Evolutionary conservation across 2,329 filamentous ascomycete genomes (phyloP).

Genomic region (Venturia effusa): DNA sequence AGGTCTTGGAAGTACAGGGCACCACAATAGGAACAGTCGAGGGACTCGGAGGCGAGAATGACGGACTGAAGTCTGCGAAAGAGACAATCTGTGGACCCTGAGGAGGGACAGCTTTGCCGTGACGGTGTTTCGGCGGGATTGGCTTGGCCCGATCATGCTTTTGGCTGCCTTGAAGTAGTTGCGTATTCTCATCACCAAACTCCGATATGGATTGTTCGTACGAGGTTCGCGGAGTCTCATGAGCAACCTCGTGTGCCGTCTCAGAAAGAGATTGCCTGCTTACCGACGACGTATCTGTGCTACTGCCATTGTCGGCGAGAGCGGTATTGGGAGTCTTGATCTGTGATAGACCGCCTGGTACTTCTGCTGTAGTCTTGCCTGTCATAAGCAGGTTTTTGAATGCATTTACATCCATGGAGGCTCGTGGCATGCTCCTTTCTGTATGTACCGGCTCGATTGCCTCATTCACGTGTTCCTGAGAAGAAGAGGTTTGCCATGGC

Average conservation of each 20-base stretch:
- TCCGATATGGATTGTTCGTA: slow-evolving; percentile 46
- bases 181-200: slow-evolving; percentile 31
- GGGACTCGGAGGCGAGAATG: slow-evolving; percentile 15
- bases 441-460: slow-evolving; percentile 16
- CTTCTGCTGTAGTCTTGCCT: slow-evolving; percentile 42
- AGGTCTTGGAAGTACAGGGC: not conserved
- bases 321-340: slow-evolving; percentile 14
- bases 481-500: slow-evolving; percentile 12
- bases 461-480: slow-evolving; percentile 15
- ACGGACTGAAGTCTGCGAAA: slow-evolving; percentile 23
- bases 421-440: slow-evolving; percentile 18
- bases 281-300: slow-evolving; percentile 47
- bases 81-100: slow-evolving; percentile 29
- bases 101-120: slow-evolving; percentile 60
- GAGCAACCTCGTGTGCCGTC: slow-evolving; percentile 28
- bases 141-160: slow-evolving; percentile 43
- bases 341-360: slow-evolving; percentile 18
- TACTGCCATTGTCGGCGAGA: slow-evolving; percentile 36
- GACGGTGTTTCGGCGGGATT: slow-evolving; percentile 59
- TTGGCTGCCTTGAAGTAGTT: slow-evolving; percentile 22
- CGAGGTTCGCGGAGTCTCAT: slow-evolving; percentile 47
- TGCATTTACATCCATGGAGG: slow-evolving; percentile 61
- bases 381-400: slow-evolving; percentile 70
- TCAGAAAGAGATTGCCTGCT: slow-evolving; percentile 51
- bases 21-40: slow-evolving; percentile 12